Base-by-base conservation (phyloP, 768 basidiomycete genomes). In the Tremella yokohamensis region DNA sequence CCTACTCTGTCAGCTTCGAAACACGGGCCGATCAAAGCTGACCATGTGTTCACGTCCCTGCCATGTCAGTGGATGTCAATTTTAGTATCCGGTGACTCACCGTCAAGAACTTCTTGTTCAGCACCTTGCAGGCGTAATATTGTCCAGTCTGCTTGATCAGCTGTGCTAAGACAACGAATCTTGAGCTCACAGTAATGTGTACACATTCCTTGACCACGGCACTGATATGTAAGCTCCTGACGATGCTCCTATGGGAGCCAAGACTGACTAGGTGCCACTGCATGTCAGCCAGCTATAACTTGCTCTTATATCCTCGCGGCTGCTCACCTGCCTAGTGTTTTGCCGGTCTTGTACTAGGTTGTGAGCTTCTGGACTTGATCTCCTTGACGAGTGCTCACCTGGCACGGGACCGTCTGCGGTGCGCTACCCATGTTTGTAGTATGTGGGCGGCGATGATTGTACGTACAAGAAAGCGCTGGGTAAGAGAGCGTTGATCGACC, bases 81-180 rank as follows among this genome's bases (percentile, higher is more conserved):
- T n/a, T n/a, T n/a, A n/a, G n/a, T n/a, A n/a, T n/a, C n/a, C n/a
- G n/a, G n/a, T n/a, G n/a, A 34, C 51, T n/a, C 20, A 55, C 42
- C 24, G 40, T 37, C 34, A 73, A 48, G 64, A 73, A 73, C 60
- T 93, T 91, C 83, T 98, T 98, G 85, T 94, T 97, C 79, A 97
- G 92, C 70, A 98, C 96, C 78, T 99, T 99, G 84, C 93, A 97
- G 19, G 94, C 96, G 81, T 87, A 98, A 79, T 93, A 94, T 77
- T 96, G 84, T 19, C 85, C 85, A 0, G 91, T 90, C 79, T 87
- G 47, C 4, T 49, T 3, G 19, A 42, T 58, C 53, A 59, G 60
- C 60, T 45, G 24, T 4, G 40, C 2, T 52, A 15, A 38, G n/a
- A 15, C 4, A 38, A 9, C 13, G 8, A 34, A 4, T 6, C 16